A percentile compares a stretch with the other conserved stretches of the same genome.
phyloP scores from a whole-genome alignment of 352 stramenopile genomes.

The Sclerospora graminicola region DNA sequence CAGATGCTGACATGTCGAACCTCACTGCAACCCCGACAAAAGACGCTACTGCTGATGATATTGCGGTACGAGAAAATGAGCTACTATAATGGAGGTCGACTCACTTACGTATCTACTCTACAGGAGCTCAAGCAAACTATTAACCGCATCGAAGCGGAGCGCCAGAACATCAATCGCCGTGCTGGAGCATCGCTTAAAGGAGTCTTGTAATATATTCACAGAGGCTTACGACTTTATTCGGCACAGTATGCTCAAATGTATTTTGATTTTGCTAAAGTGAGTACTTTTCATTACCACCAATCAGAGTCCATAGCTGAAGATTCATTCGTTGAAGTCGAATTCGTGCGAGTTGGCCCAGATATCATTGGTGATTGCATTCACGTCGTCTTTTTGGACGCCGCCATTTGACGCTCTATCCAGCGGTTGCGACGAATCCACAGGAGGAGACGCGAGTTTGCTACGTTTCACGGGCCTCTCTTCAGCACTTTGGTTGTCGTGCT shows the following conservation, averaged over 20 bases:
- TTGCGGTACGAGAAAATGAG: slow-evolving; percentile 23
- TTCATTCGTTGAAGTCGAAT: slow-evolving; percentile 56
- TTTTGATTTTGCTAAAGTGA: slow-evolving; percentile 8
- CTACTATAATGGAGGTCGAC: background rate
- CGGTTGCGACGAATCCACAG: slow-evolving; percentile 5
- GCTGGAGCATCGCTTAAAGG: slow-evolving; percentile 72
- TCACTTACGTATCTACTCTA: background rate
- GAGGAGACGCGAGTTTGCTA: slow-evolving; percentile 17
- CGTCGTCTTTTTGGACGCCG: slow-evolving; percentile 32
- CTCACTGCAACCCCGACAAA: slow-evolving; percentile 69
- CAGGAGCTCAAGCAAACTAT: slow-evolving; percentile 70
- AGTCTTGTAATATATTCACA: slow-evolving; percentile 39
- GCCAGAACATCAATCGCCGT: slow-evolving; percentile 70
- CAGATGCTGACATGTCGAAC: slow-evolving; percentile 81
- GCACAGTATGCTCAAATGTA: slow-evolving; percentile 17
- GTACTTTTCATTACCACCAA: too few species aligned
- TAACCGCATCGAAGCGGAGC: slow-evolving; percentile 64
- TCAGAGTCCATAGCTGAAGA: background rate
- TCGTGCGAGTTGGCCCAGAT: slow-evolving; percentile 78
- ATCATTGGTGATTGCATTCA: slow-evolving; percentile 60
- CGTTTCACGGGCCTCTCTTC: slow-evolving; percentile 14
- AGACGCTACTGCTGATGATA: slow-evolving; percentile 69
- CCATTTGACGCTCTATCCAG: slow-evolving; percentile 22
- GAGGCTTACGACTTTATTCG: slow-evolving; percentile 2
- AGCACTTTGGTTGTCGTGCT: slow-evolving; percentile 1